Base-by-base conservation (phyloP, 1,284 basidiomycete species). In the Boletus sp. region DNA sequence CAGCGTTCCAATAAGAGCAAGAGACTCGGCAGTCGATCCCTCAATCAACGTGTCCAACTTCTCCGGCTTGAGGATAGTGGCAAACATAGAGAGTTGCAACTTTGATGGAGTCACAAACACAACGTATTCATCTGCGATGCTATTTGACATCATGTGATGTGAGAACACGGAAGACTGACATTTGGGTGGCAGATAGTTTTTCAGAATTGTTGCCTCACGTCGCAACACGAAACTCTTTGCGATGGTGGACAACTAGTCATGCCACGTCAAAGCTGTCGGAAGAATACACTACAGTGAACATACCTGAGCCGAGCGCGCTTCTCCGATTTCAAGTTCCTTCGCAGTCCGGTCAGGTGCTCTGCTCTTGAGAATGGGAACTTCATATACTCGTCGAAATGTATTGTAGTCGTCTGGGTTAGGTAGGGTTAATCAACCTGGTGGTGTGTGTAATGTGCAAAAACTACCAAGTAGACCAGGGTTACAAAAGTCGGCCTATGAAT, bases 121-220 rank as follows among this genome's bases (percentile, higher is more conserved):
- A 10, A 94, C 88, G 61, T 94, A 96, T 81, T 97, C 94, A 61
- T 88, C 93, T 95, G 55, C 23, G 27, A 34, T 43, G 8, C 23
- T 17, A 27, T 38, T 53, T 33, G 58, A 27, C 44, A 35, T 34
- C 33, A 19, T n/a, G 34, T 35, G 14, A 19, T 1, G 22, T 9
- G 20, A 36, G 26, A 33, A 29, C 14, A 26, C 27, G 25, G 23
- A 16, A 20, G 36, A 50, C 84, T 58, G 58, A 91, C 91, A 75
- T 72, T 96, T 97, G 0, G 95, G 91, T 12, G 94, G 95, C 12
- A 99, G 72, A 59, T 90, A 92, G 51, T 86, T 83, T 54, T 82
- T 79, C 48, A 99, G 70, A 32, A 98, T 81, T 8, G 78, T 81
- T 1, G 90, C 87, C 42, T 89, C 93, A 52, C 96, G 80, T 23